These are phyloP conservation scores for Aspergillus hancockii DNA, from an alignment of 495 filamentous ascomycete species.

Conservation along the genomic window DNA sequence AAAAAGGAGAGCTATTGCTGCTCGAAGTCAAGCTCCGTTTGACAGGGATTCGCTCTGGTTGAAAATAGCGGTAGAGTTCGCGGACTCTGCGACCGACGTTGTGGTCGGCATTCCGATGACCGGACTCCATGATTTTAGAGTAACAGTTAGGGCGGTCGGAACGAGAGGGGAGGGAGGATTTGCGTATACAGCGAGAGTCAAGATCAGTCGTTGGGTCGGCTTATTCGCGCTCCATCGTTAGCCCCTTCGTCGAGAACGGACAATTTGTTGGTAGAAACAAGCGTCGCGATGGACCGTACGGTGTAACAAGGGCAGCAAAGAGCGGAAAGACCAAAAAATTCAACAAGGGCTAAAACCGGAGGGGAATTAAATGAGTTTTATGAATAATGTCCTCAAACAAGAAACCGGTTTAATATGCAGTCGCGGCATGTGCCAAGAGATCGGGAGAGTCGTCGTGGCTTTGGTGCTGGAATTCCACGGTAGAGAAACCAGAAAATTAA, in stretches of 20 bases:
- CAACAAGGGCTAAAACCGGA: not conserved
- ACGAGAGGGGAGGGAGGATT: not conserved
- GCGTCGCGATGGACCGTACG: not conserved
- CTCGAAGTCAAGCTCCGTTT: constrained; percentile 14
- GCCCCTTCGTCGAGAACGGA: not conserved
- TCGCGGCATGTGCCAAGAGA: constrained; percentile 3
- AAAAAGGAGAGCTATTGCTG: constrained; percentile 1
- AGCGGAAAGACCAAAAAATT: not conserved
- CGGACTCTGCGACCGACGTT: constrained; percentile 38
- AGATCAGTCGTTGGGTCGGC: not conserved
- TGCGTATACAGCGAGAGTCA: not conserved
- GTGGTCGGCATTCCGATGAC: constrained; percentile 23
- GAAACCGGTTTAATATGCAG: constrained; percentile 1
- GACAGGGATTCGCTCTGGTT: constrained; percentile 28
- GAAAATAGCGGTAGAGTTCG: constrained; percentile 51
- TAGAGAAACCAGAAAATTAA: not conserved
- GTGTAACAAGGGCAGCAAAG: not conserved
- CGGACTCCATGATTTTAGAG: constrained; percentile 16
- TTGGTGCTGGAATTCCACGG: not conserved
- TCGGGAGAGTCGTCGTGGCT: not conserved
- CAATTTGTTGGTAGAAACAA: not conserved
- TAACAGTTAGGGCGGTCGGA: not conserved
- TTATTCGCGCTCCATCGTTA: constrained; percentile 2
- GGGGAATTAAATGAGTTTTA: not conserved
- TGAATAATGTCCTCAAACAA: not conserved